phyloP scores from a whole-genome alignment of 345 rosid genomes.

The Microcos paniculata region DNA sequence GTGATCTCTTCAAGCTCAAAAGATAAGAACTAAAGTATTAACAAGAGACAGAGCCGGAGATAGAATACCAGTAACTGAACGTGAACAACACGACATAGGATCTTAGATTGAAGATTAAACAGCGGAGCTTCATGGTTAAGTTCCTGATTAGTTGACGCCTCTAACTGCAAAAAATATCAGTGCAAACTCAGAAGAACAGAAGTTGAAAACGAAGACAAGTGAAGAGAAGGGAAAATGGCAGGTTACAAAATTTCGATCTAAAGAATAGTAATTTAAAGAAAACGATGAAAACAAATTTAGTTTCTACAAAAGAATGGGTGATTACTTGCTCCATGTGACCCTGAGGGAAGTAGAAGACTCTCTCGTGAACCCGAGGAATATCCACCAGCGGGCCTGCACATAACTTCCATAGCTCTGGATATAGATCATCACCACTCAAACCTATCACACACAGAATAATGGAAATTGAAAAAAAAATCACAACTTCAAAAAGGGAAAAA shows the following conservation, averaged over 20 bases:
- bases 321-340: conserved; percentile 80
- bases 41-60: conserved; percentile 6
- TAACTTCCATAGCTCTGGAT: conserved; percentile 73
- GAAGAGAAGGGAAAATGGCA: neutral
- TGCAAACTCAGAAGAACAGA: conserved; percentile 14
- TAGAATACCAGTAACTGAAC: conserved; percentile 57
- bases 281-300: neutral
- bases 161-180: conserved; percentile 47
- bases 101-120: conserved; percentile 74
- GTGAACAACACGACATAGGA: conserved; percentile 70
- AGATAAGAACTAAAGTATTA: neutral
- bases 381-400: conserved; percentile 82
- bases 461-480: neutral
- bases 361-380: conserved; percentile 50
- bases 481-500: neutral
- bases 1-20: neutral
- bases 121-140: conserved; percentile 52
- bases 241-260: neutral
- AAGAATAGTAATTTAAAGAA: neutral
- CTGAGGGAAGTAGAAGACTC: conserved; percentile 74
- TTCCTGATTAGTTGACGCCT: conserved; percentile 84
- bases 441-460: conserved; percentile 25
- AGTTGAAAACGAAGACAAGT: neutral
- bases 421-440: conserved; percentile 40
- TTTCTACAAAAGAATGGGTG: neutral